A percentile compares a stretch with the other conserved stretches of the same genome.
phyloP scores from a whole-genome alignment of 2,329 filamentous ascomycete species.

The Diplodia corticola region DNA sequence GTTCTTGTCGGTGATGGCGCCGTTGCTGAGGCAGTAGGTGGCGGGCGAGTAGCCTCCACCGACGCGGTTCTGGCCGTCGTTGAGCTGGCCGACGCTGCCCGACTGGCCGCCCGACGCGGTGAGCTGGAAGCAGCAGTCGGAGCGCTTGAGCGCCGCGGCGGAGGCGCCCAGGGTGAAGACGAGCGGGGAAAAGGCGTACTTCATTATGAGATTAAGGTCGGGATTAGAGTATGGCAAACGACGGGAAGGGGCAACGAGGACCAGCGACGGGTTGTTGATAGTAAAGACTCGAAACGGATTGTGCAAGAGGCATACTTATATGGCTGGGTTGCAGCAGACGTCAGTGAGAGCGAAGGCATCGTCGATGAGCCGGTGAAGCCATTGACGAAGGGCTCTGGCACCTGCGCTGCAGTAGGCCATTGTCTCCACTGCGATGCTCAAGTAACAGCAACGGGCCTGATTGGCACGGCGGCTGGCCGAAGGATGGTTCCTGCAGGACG shows the following conservation, averaged over 20 bases:
- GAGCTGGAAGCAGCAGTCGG: conserved; percentile 53
- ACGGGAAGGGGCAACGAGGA: neutral
- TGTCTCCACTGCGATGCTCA: neutral
- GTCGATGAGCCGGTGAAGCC: neutral
- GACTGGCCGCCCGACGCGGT: conserved; percentile 51
- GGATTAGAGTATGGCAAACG: neutral
- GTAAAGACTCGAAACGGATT: neutral
- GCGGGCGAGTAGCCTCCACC: conserved; percentile 51
- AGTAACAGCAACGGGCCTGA: conserved; percentile 2
- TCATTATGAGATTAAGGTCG: conserved; percentile 27
- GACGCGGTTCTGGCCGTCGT: conserved; percentile 63
- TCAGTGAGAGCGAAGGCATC: conserved; percentile 5
- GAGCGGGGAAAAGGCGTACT: conserved; percentile 26
- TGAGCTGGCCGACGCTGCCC: conserved; percentile 61
- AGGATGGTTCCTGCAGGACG: neutral
- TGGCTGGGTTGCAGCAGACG: neutral
- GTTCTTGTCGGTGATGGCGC: conserved; percentile 54
- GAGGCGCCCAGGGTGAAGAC: conserved; percentile 28
- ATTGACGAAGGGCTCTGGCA: neutral
- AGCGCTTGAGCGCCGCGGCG: conserved; percentile 25
- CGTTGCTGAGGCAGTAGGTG: conserved; percentile 56
- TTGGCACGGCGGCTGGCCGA: neutral
- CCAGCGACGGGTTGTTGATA: conserved; percentile 9
- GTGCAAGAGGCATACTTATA: conserved; percentile 9
- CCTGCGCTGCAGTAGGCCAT: neutral